Base-by-base conservation (phyloP, 1,284 basidiomycete genomes). In the Irpex sp. region DNA sequence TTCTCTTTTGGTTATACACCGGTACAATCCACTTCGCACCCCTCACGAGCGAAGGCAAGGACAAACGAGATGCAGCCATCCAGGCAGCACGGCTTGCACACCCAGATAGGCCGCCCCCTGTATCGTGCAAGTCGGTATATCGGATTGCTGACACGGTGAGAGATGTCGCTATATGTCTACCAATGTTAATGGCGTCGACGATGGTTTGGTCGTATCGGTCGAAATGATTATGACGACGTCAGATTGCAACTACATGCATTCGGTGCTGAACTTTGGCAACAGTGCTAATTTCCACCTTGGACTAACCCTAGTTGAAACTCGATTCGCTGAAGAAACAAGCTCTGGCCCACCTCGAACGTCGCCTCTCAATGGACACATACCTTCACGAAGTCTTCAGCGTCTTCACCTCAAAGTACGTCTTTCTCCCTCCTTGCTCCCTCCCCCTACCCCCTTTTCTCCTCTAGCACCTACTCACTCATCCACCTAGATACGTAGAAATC, bases 381-480 rank as follows among this genome's bases (percentile, higher is more conserved):
- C 62, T 66, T 1, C 58, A 61, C 5, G 65, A 66, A 55, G 55
- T 66, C n/a, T 64, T 67, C 61, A 66, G 63, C 61, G 56, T 56
- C 51, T 67, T 66, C 60, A 66, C 67, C 12, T 60, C 65, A 16
- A 37, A 54, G 67, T 67, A 18, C 37, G 63, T 58, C 37, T 33
- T 16, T 7, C 18, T 57, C 12, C n/a, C 18, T 48, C 36, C 6
- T 7, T 8, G 53, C 18, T 14, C 3, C 16, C 16, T 12, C 35
- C 14, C 39, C 39, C 39, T 39, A n/a, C n/a, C n/a, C n/a, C n/a
- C n/a, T n/a, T n/a, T n/a, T n/a, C n/a, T n/a, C n/a, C n/a, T n/a
- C n/a, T n/a, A n/a, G n/a, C 19, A 2, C 39, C 21, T 28, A 6
- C 49, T 18, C 21, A 28, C 28, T 28, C 28, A 28, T 23, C 23